Conservation (phyloP, 2,329 filamentous ascomycete species). For the Pseudogymnoascus sp. region DNA sequence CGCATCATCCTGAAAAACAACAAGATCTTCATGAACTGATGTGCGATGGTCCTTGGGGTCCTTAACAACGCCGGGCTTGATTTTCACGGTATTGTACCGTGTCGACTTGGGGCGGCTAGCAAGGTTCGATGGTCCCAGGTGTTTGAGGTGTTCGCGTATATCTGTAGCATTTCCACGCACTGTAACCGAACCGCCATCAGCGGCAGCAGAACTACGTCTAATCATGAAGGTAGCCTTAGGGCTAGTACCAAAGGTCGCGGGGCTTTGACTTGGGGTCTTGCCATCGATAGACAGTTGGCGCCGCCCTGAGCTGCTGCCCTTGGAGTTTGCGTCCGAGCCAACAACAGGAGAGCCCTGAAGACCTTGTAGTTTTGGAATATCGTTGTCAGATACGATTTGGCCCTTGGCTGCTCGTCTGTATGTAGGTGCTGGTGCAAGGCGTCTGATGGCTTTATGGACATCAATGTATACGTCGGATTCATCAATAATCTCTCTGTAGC, state of each 20-base stretch:
- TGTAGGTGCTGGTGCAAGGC: conserved; percentile 61
- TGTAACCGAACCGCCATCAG: conserved; percentile 47
- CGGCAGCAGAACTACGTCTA: conserved; percentile 46
- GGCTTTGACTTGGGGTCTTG: conserved; percentile 13
- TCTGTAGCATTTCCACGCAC: conserved; percentile 54
- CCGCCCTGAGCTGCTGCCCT: conserved; percentile 29
- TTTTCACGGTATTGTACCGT: conserved; percentile 55
- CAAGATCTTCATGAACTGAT: conserved; percentile 6
- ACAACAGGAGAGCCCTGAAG: conserved; percentile 11
- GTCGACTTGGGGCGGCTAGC: conserved; percentile 57
- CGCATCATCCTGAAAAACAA: conserved; percentile 14
- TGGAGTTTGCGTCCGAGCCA: not conserved
- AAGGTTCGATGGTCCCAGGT: conserved; percentile 59
- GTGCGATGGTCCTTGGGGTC: conserved; percentile 13
- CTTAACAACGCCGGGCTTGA: conserved; percentile 42
- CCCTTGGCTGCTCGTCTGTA: conserved; percentile 31
- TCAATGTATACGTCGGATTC: conserved; percentile 98
- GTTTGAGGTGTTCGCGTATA: conserved; percentile 54
- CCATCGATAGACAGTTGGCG: not conserved
- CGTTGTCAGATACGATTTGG: conserved; percentile 41
- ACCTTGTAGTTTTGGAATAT: conserved; percentile 26
- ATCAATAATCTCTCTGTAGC: conserved; percentile 85
- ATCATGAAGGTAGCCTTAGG: conserved; percentile 48
- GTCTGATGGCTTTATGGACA: conserved; percentile 93
- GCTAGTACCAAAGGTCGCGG: conserved; percentile 21